Evolutionary conservation across 139 green algal genomes (phyloP), one percentile per base, ranked within the genome.

Genomic region (Chloropicon primus): DNA sequence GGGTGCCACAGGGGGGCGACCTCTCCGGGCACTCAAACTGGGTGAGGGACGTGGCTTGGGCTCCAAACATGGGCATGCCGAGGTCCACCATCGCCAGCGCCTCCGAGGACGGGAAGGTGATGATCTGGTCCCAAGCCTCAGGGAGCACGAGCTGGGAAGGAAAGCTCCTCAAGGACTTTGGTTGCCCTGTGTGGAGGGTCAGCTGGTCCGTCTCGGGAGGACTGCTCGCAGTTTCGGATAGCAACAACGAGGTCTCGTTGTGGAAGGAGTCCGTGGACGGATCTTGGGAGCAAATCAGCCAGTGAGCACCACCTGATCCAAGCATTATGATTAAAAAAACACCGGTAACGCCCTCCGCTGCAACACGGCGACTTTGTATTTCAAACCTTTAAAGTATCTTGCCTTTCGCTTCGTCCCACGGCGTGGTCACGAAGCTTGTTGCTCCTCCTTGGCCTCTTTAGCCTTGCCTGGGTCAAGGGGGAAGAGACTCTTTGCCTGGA

Each of bases 261-360:
- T 99, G 96, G 95, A 98, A 98, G 81, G 93, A 98, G 85, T 83
- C 81, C 0, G 26, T 92, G 1, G 92, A 97, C 80, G 94, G 94
- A 0, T 26, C 90, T 76, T 99, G 96, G 96, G 84, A 95, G 80
- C 88, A 97, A 78, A 77, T 98, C 21, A 54, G 24, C 1, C 26
- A 24, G 75, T 28, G 71, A 25, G n/a, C n/a, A n/a, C n/a, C n/a
- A n/a, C n/a, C n/a, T n/a, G n/a, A 74, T 74, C 5, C 5, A 26
- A 3, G n/a, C 3, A 26, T 10, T 74, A 10, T 74, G 24, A 25
- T 26, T 28, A 28, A 74, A 25, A 74, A 25, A 21, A 25, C 23
- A 74, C 5, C 71, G 71, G 10, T 74, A 25, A 23, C 53, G 53
- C 53, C 21, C 53, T 23, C 53, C 21, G 21, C 53, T 72, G 53